Evolutionary conservation across 441 rosid genomes (phyloP).

Genomic region (Pelargonium citronellum): DNA sequence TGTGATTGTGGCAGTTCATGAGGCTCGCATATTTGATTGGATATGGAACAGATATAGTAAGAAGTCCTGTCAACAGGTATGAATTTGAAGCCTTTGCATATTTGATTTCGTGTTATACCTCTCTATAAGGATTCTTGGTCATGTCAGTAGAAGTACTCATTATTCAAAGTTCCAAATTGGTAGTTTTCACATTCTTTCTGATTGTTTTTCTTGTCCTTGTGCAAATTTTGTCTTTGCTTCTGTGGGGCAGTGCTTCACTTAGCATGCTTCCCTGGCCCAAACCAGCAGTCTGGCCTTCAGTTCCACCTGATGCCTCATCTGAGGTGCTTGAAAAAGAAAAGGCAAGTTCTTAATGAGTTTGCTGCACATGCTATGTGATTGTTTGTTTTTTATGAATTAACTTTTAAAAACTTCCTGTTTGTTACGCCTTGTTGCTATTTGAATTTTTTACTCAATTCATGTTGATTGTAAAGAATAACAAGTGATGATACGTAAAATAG

Average conservation of each 20-base stretch:
- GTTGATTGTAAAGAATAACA: not conserved
- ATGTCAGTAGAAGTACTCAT: slow-evolving; percentile 11
- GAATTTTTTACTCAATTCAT: not conserved
- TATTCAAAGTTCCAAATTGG: not conserved
- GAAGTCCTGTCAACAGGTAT: slow-evolving; percentile 95
- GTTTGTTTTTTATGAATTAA: not conserved
- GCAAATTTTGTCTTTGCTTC: slow-evolving; percentile 18
- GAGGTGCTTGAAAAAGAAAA: slow-evolving; percentile 92
- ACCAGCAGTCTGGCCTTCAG: slow-evolving; percentile 91
- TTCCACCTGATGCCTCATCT: slow-evolving; percentile 73
- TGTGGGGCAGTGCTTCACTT: slow-evolving; percentile 73
- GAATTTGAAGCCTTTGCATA: slow-evolving; percentile 13
- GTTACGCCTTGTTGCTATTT: not conserved
- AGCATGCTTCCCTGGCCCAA: slow-evolving; percentile 99
- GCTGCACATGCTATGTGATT: not conserved
- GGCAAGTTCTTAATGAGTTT: slow-evolving; percentile 39
- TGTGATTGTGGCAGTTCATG: slow-evolving; percentile 72
- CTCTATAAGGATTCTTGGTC: slow-evolving; percentile 14
- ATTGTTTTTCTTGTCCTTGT: slow-evolving; percentile 15
- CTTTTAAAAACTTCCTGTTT: not conserved
- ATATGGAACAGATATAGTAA: slow-evolving; percentile 79
- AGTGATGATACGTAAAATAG: not conserved
- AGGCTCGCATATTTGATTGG: slow-evolving; percentile 95
- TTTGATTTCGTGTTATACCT: slow-evolving; percentile 11
- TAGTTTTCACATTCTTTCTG: not conserved